These are phyloP conservation scores for Aspergillus oerlinghausenensis DNA, from an alignment of 2,329 filamentous ascomycete species.

Conservation along the genomic window DNA sequence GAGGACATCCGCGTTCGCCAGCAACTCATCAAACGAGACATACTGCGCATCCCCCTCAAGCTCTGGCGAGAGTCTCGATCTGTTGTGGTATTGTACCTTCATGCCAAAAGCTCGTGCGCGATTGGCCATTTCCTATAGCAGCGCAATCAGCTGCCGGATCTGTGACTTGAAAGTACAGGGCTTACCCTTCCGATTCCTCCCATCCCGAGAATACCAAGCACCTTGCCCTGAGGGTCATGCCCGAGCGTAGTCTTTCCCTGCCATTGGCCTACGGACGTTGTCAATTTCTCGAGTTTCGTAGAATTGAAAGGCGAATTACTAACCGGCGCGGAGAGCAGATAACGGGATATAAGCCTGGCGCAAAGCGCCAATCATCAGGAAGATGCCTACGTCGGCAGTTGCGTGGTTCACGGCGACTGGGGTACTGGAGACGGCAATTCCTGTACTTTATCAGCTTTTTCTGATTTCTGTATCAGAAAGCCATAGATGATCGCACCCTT, in stretches of 20 bases:
- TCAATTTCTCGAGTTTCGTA: conserved; percentile 1
- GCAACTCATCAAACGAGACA: conserved; percentile 43
- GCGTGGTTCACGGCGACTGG: conserved; percentile 45
- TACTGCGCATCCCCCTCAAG: conserved; percentile 41
- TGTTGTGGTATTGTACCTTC: conserved; percentile 46
- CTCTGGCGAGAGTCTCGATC: conserved; percentile 37
- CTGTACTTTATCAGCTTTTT: conserved; percentile 11
- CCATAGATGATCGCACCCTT: conserved; percentile 23
- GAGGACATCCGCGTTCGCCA: conserved; percentile 44
- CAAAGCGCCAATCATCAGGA: conserved; percentile 45
- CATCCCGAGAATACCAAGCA: conserved; percentile 46
- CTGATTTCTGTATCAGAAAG: background rate
- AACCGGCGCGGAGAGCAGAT: conserved; percentile 38
- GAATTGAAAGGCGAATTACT: conserved; percentile 6
- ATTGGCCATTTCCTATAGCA: conserved; percentile 40
- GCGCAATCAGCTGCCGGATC: background rate
- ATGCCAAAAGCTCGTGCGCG: conserved; percentile 44
- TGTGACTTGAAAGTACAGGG: background rate
- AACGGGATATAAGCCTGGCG: conserved; percentile 41
- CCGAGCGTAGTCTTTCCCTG: conserved; percentile 39
- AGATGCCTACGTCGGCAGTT: conserved; percentile 45
- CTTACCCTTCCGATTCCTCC: conserved; percentile 45
- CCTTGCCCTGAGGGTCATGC: conserved; percentile 43
- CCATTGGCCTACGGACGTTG: conserved; percentile 32
- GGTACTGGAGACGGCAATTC: conserved; percentile 42